Percentiles rank a stretch among this genome's conserved stretches.
Evolutionary conservation across 768 basidiomycete genomes (phyloP).

Genomic region (Zangia roseola): DNA sequence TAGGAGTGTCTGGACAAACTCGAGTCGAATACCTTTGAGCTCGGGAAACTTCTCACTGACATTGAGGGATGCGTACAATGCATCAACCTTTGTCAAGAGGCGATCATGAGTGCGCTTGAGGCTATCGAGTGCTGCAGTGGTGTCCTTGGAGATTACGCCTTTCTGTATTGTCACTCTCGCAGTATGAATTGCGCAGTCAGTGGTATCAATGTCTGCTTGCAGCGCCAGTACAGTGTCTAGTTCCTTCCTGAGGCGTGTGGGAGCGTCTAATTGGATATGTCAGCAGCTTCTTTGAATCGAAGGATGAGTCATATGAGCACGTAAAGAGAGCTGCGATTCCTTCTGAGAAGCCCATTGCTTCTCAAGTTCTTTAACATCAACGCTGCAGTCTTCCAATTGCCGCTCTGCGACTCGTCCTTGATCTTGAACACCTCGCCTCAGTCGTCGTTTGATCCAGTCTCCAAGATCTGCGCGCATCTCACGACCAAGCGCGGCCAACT

Average conservation of each 20-base stretch:
- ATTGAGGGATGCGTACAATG: too few relatives aligned
- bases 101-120: neutral
- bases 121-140: conserved; percentile 17
- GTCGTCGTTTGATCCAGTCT: conserved; percentile 29
- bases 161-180: conserved; percentile 7
- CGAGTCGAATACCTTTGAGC: too few relatives aligned
- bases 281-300: too few relatives aligned
- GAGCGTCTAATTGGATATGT: too few relatives aligned
- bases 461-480: conserved; percentile 16
- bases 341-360: conserved; percentile 3
- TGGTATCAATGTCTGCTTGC: too few relatives aligned
- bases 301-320: too few relatives aligned
- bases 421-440: conserved; percentile 10
- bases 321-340: conserved; percentile 3
- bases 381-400: conserved; percentile 14
- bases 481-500: conserved; percentile 7
- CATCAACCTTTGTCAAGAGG: too few relatives aligned
- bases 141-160: neutral
- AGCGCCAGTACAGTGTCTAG: too few relatives aligned
- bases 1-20: too few relatives aligned
- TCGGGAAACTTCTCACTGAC: too few relatives aligned
- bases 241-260: too few relatives aligned
- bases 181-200: conserved; percentile 18
- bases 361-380: too few relatives aligned
- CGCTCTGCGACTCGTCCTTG: conserved; percentile 18